Conservation (phyloP, 202 grass and related monocot species). For the Brachypodium distachyon region DNA sequence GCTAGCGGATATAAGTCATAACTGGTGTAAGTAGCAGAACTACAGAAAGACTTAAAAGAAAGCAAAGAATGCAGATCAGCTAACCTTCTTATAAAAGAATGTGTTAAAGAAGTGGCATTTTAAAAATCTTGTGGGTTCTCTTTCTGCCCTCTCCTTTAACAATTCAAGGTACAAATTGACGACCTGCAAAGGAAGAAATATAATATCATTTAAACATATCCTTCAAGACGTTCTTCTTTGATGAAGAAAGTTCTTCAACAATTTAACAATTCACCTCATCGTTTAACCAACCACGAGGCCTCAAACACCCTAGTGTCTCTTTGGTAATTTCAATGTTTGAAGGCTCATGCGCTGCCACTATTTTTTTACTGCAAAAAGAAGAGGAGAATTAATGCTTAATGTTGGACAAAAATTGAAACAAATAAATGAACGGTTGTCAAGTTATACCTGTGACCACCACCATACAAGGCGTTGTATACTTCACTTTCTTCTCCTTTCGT, state of each 20-base stretch:
- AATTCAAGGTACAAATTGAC: conserved; percentile 86
- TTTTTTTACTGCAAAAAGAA: conserved; percentile 32
- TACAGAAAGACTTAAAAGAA: background rate
- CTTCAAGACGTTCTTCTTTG: background rate
- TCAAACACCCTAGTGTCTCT: conserved; percentile 68
- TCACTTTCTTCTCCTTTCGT: conserved; percentile 52
- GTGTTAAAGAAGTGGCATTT: conserved; percentile 93
- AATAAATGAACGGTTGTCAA: conserved; percentile 2
- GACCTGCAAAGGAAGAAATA: conserved; percentile 34
- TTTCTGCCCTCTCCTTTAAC: conserved; percentile 74
- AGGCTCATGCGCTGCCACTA: conserved; percentile 40
- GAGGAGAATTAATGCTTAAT: background rate
- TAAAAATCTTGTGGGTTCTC: conserved; percentile 51
- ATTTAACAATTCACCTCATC: conserved; percentile 65
- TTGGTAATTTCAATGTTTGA: conserved; percentile 67
- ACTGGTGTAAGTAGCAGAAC: background rate
- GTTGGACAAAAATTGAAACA: background rate
- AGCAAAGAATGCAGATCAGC: conserved; percentile 17
- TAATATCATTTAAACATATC: background rate
- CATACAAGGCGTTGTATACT: conserved; percentile 35
- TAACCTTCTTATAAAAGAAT: conserved; percentile 80
- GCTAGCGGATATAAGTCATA: background rate
- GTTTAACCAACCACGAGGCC: conserved; percentile 56
- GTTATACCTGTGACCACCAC: conserved; percentile 21
- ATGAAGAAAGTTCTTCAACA: background rate